These are phyloP conservation scores for Fonsecaea pugnacius DNA, from an alignment of 2,329 filamentous ascomycete species.

Conservation along the genomic window DNA sequence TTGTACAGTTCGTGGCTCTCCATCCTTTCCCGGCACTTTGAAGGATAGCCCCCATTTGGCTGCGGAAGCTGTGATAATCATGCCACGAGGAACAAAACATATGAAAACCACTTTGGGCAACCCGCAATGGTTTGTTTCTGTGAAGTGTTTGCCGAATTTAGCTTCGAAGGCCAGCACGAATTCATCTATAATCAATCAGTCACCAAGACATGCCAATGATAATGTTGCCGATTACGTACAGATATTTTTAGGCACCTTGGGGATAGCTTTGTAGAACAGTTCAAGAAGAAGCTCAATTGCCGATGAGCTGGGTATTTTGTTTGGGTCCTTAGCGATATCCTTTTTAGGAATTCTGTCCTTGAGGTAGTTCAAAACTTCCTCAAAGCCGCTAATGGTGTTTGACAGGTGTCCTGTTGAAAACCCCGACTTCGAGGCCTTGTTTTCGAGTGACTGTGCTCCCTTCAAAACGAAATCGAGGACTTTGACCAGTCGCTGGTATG, in stretches of 20 bases:
- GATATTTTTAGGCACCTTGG: slow-evolving; percentile 9
- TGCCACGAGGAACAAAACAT: slow-evolving; percentile 5
- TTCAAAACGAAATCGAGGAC: slow-evolving; percentile 16
- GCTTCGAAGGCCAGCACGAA: slow-evolving; percentile 16
- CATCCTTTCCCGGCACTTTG: background rate
- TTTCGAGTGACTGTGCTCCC: slow-evolving; percentile 9
- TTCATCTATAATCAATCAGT: slow-evolving; percentile 20
- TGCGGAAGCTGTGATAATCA: slow-evolving; percentile 17
- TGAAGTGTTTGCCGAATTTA: slow-evolving; percentile 16
- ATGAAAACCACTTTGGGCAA: slow-evolving; percentile 16
- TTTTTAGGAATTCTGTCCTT: background rate
- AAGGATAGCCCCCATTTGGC: slow-evolving; percentile 4
- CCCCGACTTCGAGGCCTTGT: background rate
- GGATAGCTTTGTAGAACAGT: slow-evolving; percentile 13
- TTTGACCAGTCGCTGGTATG: slow-evolving; percentile 18
- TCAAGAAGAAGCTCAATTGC: slow-evolving; percentile 19
- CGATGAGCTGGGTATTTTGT: slow-evolving; percentile 17
- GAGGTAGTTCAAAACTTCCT: background rate
- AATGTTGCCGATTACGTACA: slow-evolving; percentile 18
- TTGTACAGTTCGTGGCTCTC: no score
- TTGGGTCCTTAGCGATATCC: slow-evolving; percentile 19
- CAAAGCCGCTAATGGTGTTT: background rate
- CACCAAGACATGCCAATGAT: slow-evolving; percentile 15
- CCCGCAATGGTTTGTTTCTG: slow-evolving; percentile 13
- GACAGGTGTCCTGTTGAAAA: slow-evolving; percentile 4